phyloP scores from a whole-genome alignment of 331 rosid genomes.

The Quercus phellos region DNA sequence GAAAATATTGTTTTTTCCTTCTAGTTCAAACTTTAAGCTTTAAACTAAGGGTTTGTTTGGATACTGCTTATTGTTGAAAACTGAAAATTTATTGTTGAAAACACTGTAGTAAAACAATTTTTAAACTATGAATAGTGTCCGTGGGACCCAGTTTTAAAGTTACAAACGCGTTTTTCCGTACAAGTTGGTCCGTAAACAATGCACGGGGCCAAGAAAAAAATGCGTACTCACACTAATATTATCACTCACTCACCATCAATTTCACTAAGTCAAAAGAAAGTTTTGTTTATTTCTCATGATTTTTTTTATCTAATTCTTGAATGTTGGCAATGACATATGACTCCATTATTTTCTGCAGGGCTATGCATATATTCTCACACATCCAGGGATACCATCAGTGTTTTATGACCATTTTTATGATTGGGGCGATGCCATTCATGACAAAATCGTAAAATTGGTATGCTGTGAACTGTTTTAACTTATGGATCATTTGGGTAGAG shows the following conservation, averaged over 20 bases:
- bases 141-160: too few relatives aligned
- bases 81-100: too few relatives aligned
- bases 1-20: not conserved
- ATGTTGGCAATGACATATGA: not conserved
- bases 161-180: too few relatives aligned
- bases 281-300: not conserved
- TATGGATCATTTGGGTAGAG: not conserved
- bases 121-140: too few relatives aligned
- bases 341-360: slow-evolving; percentile 44
- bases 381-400: slow-evolving; percentile 88
- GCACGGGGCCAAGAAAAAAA: too few relatives aligned
- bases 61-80: too few relatives aligned
- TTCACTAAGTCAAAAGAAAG: not conserved
- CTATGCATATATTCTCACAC: slow-evolving; percentile 84
- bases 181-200: too few relatives aligned
- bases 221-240: not conserved
- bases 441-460: slow-evolving; percentile 83
- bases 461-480: not conserved
- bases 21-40: not conserved
- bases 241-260: not conserved
- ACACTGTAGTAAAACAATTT: too few relatives aligned
- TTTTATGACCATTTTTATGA: slow-evolving; percentile 89
- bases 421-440: slow-evolving; percentile 53
- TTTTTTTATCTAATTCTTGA: not conserved
- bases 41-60: too few relatives aligned